Conservation (phyloP, 1,284 basidiomycete genomes). For the Boletus mariae region DNA sequence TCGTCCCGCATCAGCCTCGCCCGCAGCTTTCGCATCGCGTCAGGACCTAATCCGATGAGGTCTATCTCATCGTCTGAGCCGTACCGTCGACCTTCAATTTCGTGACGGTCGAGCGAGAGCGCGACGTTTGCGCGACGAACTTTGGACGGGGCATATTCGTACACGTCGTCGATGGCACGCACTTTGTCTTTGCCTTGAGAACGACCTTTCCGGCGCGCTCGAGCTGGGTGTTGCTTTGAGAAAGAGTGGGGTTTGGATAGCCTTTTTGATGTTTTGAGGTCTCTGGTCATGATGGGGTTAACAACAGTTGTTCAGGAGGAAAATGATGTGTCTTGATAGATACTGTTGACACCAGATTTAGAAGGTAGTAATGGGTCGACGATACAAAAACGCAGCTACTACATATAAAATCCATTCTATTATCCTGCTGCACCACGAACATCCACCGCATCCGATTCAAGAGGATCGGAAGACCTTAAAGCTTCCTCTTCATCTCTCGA, state of each 20-base stretch:
- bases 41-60: slow-evolving; percentile 34
- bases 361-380: slow-evolving; percentile 22
- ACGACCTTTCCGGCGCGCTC: slow-evolving; percentile 7
- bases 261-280: slow-evolving; percentile 15
- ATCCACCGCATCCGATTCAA: slow-evolving; percentile 15
- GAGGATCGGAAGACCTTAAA: slow-evolving; percentile 22
- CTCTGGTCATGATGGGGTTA: slow-evolving; percentile 17
- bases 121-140: slow-evolving; percentile 52
- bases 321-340: slow-evolving; percentile 1
- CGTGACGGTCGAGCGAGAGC: slow-evolving; percentile 57
- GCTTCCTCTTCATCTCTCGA: slow-evolving; percentile 33
- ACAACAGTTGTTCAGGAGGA: not conserved
- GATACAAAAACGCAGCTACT: slow-evolving; percentile 1
- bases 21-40: slow-evolving; percentile 35
- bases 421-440: slow-evolving; percentile 1
- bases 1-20: slow-evolving; percentile 58
- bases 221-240: slow-evolving; percentile 11
- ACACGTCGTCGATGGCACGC: slow-evolving; percentile 45
- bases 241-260: slow-evolving; percentile 2
- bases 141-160: slow-evolving; percentile 58
- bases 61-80: slow-evolving; percentile 40
- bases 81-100: slow-evolving; percentile 38
- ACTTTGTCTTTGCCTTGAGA: slow-evolving; percentile 9
- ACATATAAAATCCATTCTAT: slow-evolving; percentile 8
- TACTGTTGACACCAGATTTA: slow-evolving; percentile 11